Base-by-base conservation (phyloP, 1,284 basidiomycete genomes). In the Cyathus olla region DNA sequence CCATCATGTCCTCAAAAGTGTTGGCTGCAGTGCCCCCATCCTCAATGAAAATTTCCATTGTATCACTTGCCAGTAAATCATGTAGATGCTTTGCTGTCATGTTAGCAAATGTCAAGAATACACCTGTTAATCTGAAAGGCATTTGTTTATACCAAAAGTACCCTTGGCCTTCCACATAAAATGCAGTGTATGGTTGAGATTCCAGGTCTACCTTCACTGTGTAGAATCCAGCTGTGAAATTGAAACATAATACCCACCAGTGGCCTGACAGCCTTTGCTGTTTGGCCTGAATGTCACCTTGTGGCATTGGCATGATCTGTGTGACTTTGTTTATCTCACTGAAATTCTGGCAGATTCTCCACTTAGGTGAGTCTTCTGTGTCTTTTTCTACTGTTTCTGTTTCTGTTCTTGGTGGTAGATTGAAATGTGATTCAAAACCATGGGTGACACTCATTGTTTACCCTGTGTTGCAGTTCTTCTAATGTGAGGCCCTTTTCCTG, bases 51-150 rank as follows among this genome's bases (percentile, higher is more conserved):
- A 67, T 58, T 28, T 69, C 66, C 8, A 68, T 21, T 4, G n/a
- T 54, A 0, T 59, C 67, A 6, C 67, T 59, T 1, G 63, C 66
- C 0, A 77, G 17, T 0, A 81, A 65, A 48, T 79, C 78, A 31
- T 71, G 61, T 13, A 81, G 57, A 4, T 65, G 53, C 0, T 35
- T 24, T 11, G 74, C 72, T 1, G 75, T 74, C 67, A 77, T 72
- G 10, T 77, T 31, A 9, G 66, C 72, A 60, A 82, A 83, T 1
- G 67, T 72, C 1, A 76, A 76, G 26, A 81, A 81, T 8, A 76
- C 79, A 3, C 80, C 82, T 8, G 81, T 83, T 1, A 82, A 59
- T 0, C 82, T 79, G 57, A 82, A 81, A 0, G 79, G 82, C 79
- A 84, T 80, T 0, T 72, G 57, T 2, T 56, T 54, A 63, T 79